Conservation (phyloP, 306 rosid species). For the Fragaria ananassa region DNA sequence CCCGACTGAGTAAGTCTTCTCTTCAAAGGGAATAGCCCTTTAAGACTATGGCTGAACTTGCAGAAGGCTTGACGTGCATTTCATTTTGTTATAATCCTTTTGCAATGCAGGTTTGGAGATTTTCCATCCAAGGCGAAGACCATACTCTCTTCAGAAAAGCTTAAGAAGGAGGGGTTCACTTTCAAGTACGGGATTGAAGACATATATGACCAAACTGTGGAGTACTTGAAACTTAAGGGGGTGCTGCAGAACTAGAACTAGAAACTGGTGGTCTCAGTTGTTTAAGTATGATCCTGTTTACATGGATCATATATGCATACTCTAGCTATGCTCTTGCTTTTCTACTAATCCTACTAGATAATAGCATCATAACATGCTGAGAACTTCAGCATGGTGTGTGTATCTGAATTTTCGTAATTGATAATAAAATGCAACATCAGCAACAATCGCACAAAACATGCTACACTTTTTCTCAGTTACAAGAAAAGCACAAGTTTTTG, state of each 20-base stretch:
- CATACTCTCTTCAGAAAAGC: constrained; percentile 60
- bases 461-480: background rate
- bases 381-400: background rate
- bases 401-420: background rate
- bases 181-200: constrained; percentile 62
- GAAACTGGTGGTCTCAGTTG: background rate
- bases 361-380: background rate
- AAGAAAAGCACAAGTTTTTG: background rate
- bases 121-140: constrained; percentile 58
- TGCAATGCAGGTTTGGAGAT: constrained; percentile 54
- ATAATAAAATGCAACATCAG: background rate
- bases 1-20: constrained; percentile 61
- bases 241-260: constrained; percentile 36
- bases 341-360: background rate
- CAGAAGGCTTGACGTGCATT: background rate
- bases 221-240: constrained; percentile 61
- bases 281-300: background rate
- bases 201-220: constrained; percentile 60
- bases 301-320: background rate
- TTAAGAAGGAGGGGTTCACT: constrained; percentile 68
- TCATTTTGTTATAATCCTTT: constrained; percentile 4
- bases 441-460: background rate
- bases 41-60: background rate
- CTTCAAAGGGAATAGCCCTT: background rate
- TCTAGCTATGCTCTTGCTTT: constrained; percentile 10